Conservation (phyloP, 1,284 basidiomycete genomes). For the Puccinia triticina region DNA sequence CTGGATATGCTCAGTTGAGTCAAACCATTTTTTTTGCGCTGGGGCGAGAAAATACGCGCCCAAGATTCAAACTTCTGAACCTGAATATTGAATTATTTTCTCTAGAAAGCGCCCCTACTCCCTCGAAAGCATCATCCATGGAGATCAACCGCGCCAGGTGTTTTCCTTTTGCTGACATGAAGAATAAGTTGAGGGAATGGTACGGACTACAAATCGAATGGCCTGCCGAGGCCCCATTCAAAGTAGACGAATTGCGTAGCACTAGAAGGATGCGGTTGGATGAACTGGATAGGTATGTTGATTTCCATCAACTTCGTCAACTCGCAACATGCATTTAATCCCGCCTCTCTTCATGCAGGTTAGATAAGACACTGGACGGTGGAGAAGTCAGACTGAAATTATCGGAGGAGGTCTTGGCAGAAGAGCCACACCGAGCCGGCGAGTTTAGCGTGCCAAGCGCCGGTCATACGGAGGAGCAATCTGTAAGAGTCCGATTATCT, state of each 20-base stretch:
- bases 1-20: slow-evolving; percentile 47
- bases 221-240: slow-evolving; percentile 22
- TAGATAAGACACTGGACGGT: slow-evolving; percentile 41
- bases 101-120: slow-evolving; percentile 24
- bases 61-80: neutral
- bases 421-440: slow-evolving; percentile 12
- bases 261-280: slow-evolving; percentile 44
- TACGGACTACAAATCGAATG: slow-evolving; percentile 46
- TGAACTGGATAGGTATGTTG: slow-evolving; percentile 46
- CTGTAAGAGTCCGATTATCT: neutral
- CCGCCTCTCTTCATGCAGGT: neutral
- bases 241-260: slow-evolving; percentile 17
- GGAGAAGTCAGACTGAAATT: slow-evolving; percentile 29
- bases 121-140: slow-evolving; percentile 39
- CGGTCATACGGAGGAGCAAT: slow-evolving; percentile 22
- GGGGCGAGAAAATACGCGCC: neutral
- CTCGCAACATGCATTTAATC: neutral
- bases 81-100: neutral
- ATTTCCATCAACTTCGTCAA: neutral
- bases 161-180: slow-evolving; percentile 48
- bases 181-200: slow-evolving; percentile 43
- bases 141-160: slow-evolving; percentile 29
- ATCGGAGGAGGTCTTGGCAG: slow-evolving; percentile 14
- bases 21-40: neutral
- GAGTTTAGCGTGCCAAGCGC: slow-evolving; percentile 44